Evolutionary conservation across 495 filamentous ascomycete genomes (phyloP), one percentile per base, ranked within the genome.

Genomic region (Thermochaetoides thermophila): DNA sequence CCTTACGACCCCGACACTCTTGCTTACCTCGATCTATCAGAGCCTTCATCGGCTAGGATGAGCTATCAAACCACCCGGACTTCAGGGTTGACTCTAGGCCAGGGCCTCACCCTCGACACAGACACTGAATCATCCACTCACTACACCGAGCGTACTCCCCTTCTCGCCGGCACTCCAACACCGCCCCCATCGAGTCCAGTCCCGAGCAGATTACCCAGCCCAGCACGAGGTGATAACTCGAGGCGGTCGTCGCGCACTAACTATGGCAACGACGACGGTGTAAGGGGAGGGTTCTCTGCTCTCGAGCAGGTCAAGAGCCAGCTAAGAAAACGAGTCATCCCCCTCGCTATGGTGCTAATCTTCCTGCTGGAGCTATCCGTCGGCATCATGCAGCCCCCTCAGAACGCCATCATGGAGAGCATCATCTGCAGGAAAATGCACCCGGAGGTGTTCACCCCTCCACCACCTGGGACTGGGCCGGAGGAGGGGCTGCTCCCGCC

Each of bases 371-470:
- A 52, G 32, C 40, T 55, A 7, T 40, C 39, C 16, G 17, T 31
- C 25, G 44, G 32, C 35, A 42, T 52, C 8, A 5, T 15, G 16
- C 19, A 27, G 13, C 40, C 55, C 9, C 43, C 55, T 1, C 32
- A 21, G n/a, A 52, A 41, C 25, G 42, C 39, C 23, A 38, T 56
- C 36, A 52, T 52, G 38, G 55, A 58, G 34, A 28, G 30, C 17
- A 46, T 58, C 37, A 46, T 58, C 26, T 58, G 55, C 39, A 35
- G 45, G 6, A 35, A 44, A 17, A 40, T 45, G n/a, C 42, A 54
- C 42, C 54, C 54, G 14, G 42, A 46, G 12, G 28, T 39, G 6
- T 35, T 43, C 15, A 9, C 11, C 5, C 17, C 31, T 0, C 29
- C 25, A 4, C 21, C 18, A 14, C 4, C 11, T 4, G 3, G 19